A percentile compares a stretch with the other conserved stretches of the same genome.
Evolutionary conservation across 2,329 filamentous ascomycete species (phyloP).

Genomic region (Paecilomyces niveus): DNA sequence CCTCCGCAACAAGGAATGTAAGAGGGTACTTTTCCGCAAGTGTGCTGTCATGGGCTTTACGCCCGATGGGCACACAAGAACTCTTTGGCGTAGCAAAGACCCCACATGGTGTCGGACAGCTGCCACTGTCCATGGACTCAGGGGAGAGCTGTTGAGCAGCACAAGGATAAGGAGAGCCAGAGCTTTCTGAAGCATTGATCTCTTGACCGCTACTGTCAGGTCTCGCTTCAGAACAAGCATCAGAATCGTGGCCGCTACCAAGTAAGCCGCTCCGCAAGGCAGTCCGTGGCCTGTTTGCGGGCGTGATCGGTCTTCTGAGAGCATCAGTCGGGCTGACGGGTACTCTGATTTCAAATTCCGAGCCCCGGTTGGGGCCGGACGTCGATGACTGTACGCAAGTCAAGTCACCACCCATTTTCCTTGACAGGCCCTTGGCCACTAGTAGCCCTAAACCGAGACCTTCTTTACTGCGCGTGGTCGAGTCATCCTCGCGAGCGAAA

Average conservation of each 20-base stretch:
- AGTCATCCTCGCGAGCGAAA: conserved; percentile 62
- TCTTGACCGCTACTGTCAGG: background rate
- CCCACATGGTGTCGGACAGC: conserved; percentile 15
- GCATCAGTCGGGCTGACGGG: conserved; percentile 47
- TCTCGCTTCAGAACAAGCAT: background rate
- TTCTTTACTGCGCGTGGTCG: conserved; percentile 60
- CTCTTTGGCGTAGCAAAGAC: conserved; percentile 14
- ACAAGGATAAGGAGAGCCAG: background rate
- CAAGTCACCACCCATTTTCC: conserved; percentile 62
- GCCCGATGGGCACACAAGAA: conserved; percentile 18
- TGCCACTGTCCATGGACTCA: conserved; percentile 18
- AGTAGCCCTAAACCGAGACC: conserved; percentile 62
- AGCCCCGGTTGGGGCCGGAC: conserved; percentile 53
- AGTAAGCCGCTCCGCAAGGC: conserved; percentile 10
- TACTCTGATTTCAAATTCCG: conserved; percentile 62
- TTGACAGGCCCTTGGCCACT: conserved; percentile 64
- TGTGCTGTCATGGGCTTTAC: conserved; percentile 45
- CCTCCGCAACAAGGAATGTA: conserved; percentile 63
- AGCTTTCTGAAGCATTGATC: background rate
- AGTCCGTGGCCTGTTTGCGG: conserved; percentile 35
- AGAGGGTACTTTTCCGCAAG: conserved; percentile 56
- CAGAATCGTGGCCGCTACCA: background rate
- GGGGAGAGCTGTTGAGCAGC: conserved; percentile 23
- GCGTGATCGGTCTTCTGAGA: conserved; percentile 43
- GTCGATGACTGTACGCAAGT: conserved; percentile 58